A percentile compares a stretch with the other conserved stretches of the same genome.
Conservation (phyloP, 441 rosid species). For the Kokia cookei region DNA sequence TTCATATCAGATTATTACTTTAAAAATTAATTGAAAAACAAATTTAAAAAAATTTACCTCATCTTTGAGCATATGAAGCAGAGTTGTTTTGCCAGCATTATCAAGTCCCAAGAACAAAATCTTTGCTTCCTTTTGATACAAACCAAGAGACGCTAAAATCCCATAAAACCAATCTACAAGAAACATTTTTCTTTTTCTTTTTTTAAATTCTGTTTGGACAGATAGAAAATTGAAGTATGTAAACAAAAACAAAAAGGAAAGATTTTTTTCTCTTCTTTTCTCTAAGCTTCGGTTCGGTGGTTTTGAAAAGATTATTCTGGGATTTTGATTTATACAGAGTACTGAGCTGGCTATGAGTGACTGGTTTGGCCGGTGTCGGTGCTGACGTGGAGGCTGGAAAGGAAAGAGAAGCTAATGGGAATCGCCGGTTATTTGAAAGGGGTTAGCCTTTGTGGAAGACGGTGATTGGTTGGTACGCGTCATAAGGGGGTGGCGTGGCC, state of each 20-base stretch:
- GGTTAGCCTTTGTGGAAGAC: not conserved
- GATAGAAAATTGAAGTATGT: not conserved
- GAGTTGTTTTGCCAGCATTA: slow-evolving; percentile 53
- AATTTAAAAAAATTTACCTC: slow-evolving; percentile 23
- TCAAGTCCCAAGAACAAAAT: slow-evolving; percentile 59
- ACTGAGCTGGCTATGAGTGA: not conserved
- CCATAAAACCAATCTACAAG: slow-evolving; percentile 61
- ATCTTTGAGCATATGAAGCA: slow-evolving; percentile 59
- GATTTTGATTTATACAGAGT: not conserved
- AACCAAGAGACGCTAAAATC: slow-evolving; percentile 44
- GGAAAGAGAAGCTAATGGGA: not conserved
- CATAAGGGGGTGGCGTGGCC: slow-evolving; percentile 1
- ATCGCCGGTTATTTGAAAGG: not conserved
- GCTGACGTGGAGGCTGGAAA: not conserved
- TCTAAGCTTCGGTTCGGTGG: not conserved
- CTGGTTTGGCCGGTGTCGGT: not conserved
- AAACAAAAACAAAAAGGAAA: not conserved
- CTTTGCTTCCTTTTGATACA: slow-evolving; percentile 58
- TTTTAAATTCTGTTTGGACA: not conserved
- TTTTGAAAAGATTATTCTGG: not conserved
- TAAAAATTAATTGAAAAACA: not conserved
- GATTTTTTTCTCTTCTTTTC: not conserved
- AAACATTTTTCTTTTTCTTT: slow-evolving; percentile 22
- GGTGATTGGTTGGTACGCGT: slow-evolving; percentile 2
- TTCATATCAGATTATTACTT: not conserved